Evolutionary conservation across 2,329 filamentous ascomycete species (phyloP).

Genomic region (Stachybotrys echinatus): DNA sequence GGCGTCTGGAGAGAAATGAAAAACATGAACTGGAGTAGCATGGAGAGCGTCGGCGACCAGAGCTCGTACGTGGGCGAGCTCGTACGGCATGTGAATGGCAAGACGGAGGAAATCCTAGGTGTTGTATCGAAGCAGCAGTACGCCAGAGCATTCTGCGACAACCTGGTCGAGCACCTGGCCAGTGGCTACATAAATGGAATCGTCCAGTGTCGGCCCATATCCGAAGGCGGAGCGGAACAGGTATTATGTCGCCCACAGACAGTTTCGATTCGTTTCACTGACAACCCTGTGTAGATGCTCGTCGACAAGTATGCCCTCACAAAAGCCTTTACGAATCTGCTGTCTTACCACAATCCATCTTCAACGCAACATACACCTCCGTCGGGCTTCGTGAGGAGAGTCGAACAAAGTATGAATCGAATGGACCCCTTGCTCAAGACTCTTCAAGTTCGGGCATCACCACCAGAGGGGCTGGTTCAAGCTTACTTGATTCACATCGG

Average conservation of each 20-base stretch:
- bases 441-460: constrained; percentile 85
- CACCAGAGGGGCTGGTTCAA: constrained; percentile 90
- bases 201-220: constrained; percentile 83
- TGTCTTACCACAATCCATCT: constrained; percentile 55
- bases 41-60: constrained; percentile 90
- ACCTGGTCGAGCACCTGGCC: constrained; percentile 84
- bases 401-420: constrained; percentile 76
- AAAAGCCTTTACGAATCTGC: constrained; percentile 68
- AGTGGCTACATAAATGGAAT: constrained; percentile 77
- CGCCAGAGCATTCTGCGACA: constrained; percentile 89
- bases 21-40: constrained; percentile 89
- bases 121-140: constrained; percentile 88
- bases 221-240: constrained; percentile 91
- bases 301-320: constrained; percentile 90
- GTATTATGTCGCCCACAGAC: constrained; percentile 32
- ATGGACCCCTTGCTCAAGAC: constrained; percentile 94
- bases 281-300: constrained; percentile 62
- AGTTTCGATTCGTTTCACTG: constrained; percentile 9
- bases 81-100: constrained; percentile 64
- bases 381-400: constrained; percentile 74
- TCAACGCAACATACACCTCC: constrained; percentile 34
- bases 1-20: constrained; percentile 94
- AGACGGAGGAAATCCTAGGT: constrained; percentile 68
- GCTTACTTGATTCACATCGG: constrained; percentile 96
- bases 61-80: constrained; percentile 87